A percentile compares a stretch with the other conserved stretches of the same genome.
Evolutionary conservation across 23 red algal genomes (phyloP).

Genomic region (Gracilariopsis chorda): DNA sequence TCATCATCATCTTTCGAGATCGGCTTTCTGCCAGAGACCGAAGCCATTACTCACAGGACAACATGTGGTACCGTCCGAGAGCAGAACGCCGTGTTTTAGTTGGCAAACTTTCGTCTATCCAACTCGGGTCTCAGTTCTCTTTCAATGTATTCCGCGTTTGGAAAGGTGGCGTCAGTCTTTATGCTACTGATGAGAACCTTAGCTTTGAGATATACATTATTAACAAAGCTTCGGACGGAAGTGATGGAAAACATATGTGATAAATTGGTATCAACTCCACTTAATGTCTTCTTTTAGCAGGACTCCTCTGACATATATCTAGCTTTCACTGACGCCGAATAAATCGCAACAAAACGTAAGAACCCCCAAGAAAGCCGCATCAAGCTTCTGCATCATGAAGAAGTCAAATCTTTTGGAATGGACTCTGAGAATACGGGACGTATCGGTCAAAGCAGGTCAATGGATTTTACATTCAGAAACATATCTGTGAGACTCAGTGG

Average conservation of each 20-base stretch:
- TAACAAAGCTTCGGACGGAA: background rate
- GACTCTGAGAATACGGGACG: background rate
- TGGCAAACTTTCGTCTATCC: conserved; percentile 3
- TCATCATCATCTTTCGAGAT: background rate
- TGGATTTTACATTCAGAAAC: conserved; percentile 17
- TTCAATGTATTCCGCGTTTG: background rate
- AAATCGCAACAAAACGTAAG: background rate
- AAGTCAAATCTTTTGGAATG: background rate
- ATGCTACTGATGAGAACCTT: conserved; percentile 25
- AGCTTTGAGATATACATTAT: background rate
- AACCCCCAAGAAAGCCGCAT: background rate
- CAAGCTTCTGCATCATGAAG: background rate
- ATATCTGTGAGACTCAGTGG: conserved; percentile 10
- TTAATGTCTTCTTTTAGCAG: background rate
- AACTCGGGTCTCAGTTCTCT: conserved; percentile 12
- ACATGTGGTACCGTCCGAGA: background rate
- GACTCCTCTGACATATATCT: background rate
- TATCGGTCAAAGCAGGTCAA: background rate
- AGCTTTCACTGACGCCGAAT: background rate
- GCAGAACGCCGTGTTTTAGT: background rate
- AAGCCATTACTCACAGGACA: background rate
- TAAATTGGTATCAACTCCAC: background rate
- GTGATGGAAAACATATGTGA: background rate
- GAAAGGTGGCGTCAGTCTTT: conserved; percentile 38
- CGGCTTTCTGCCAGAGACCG: background rate